Percentiles rank a stretch among this genome's conserved stretches.
Evolutionary conservation across 495 filamentous ascomycete genomes (phyloP).

Genomic region (Neurospora hispaniola): DNA sequence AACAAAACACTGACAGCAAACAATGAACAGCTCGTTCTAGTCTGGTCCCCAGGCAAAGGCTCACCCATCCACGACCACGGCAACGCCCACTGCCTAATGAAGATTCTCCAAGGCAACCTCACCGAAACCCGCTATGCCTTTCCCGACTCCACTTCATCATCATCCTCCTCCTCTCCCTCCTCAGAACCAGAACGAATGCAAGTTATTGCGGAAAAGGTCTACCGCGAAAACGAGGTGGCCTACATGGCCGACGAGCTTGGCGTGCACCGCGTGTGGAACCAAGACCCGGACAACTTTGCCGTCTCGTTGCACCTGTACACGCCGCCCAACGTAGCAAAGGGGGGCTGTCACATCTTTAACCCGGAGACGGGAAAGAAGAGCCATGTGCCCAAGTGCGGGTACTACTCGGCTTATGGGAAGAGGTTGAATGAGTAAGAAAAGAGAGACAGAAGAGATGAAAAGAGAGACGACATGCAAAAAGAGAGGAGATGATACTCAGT

Average conservation of each 20-base stretch:
- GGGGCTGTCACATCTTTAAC: conserved; percentile 66
- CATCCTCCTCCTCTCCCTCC: conserved; percentile 26
- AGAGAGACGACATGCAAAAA: neutral
- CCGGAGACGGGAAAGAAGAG: conserved; percentile 58
- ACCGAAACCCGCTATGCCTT: conserved; percentile 73
- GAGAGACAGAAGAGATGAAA: neutral
- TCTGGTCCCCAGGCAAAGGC: conserved; percentile 85
- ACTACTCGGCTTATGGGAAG: conserved; percentile 47
- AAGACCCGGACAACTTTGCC: conserved; percentile 54
- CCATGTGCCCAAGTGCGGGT: conserved; percentile 57
- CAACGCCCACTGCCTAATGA: conserved; percentile 66
- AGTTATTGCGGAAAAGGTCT: conserved; percentile 42
- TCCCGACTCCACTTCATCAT: conserved; percentile 40
- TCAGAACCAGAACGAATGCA: conserved; percentile 35
- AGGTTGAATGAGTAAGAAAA: conserved; percentile 18
- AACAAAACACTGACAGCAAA: conserved; percentile 1
- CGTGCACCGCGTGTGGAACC: conserved; percentile 72
- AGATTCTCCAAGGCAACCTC: conserved; percentile 63
- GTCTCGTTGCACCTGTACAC: conserved; percentile 87
- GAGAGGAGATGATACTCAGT: neutral
- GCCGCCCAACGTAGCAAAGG: conserved; percentile 70
- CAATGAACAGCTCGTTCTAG: conserved; percentile 58
- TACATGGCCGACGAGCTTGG: conserved; percentile 48
- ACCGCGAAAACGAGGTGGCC: conserved; percentile 37
- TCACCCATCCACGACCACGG: conserved; percentile 84